Evolutionary conservation across 1,284 basidiomycete species (phyloP).

Genomic region (Microstroma glucosiphilum): DNA sequence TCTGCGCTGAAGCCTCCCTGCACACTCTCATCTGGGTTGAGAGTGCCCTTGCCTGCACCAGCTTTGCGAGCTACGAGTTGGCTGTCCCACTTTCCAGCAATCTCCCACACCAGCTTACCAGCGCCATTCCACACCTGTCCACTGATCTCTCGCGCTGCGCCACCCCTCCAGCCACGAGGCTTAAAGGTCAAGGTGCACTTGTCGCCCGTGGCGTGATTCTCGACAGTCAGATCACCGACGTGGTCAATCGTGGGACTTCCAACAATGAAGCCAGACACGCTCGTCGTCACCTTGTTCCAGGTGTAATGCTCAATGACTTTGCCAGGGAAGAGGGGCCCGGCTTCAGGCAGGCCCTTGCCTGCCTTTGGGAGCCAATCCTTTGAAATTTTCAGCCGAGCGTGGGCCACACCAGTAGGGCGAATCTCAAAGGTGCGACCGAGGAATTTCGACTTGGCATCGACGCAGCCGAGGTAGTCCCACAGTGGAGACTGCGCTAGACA

Average conservation of each 20-base stretch:
- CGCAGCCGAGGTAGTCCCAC: constrained; percentile 79
- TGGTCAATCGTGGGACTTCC: constrained; percentile 93
- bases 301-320: constrained; percentile 64
- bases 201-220: constrained; percentile 89
- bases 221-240: constrained; percentile 84
- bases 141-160: constrained; percentile 83
- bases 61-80: constrained; percentile 80
- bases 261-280: constrained; percentile 77
- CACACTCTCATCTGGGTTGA: constrained; percentile 64
- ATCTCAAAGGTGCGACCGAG: constrained; percentile 90
- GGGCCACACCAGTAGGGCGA: constrained; percentile 85
- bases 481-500: constrained; percentile 76
- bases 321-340: constrained; percentile 7
- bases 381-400: constrained; percentile 70
- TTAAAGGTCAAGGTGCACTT: constrained; percentile 87
- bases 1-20: constrained; percentile 54
- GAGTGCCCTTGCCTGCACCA: constrained; percentile 61
- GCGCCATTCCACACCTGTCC: constrained; percentile 69
- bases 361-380: constrained; percentile 22
- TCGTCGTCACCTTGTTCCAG: constrained; percentile 69
- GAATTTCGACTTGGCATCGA: constrained; percentile 48
- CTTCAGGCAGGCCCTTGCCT: constrained; percentile 24
- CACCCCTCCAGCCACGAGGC: constrained; percentile 87
- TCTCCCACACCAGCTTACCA: constrained; percentile 72
- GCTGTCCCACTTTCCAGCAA: constrained; percentile 91